Evolutionary conservation across 2,329 filamentous ascomycete species (phyloP), one percentile per base, ranked within the genome.

Genomic region (Pseudogymnoascus verrucosus): DNA sequence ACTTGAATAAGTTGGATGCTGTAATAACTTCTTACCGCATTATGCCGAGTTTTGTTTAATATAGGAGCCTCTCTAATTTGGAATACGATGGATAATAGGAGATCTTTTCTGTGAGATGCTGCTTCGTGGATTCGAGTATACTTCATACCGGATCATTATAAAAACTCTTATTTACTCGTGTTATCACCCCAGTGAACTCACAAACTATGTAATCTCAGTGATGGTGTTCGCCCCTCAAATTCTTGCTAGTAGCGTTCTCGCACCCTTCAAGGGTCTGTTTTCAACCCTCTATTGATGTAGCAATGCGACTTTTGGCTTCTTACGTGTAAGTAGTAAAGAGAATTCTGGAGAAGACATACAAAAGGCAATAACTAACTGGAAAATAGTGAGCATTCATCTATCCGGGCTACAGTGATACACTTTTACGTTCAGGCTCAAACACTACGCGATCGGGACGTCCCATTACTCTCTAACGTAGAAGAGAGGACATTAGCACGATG

Each of bases 21-120:
- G 39, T 66, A 42, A 64, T 66, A 61, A 40, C 61, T 60, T 65
- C 65, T 60, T 64, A 65, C 37, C 34, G 23, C 47, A 65, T 65
- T 64, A 62, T 66, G 65, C 64, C 64, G 34, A 65, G 34, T 65
- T 66, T 66, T 65, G 63, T 64, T 14, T 66, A 40, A 63, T 66
- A 62, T 66, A 40, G 42, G 28, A 62, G 60, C 4, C 54, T 23
- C 28, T 64, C 40, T n/a, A 40, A 39, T 64, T 64, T 63, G 28
- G 61, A 47, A 64, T 63, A 64, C 47, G 42, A 64, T 60, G 37
- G 47, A 44, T 44, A 23, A 23, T 44, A 44, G 40, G 40, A 44
- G 40, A 23, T 14, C 10, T 5, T 23, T 23, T 44, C 19, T 23
- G 2, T 44, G 16, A 21, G 40, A 44, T 44, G 40, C 14, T 23